Conservation (phyloP, 176 grass and related monocot species). For the Hsuehochloa calcarea region DNA sequence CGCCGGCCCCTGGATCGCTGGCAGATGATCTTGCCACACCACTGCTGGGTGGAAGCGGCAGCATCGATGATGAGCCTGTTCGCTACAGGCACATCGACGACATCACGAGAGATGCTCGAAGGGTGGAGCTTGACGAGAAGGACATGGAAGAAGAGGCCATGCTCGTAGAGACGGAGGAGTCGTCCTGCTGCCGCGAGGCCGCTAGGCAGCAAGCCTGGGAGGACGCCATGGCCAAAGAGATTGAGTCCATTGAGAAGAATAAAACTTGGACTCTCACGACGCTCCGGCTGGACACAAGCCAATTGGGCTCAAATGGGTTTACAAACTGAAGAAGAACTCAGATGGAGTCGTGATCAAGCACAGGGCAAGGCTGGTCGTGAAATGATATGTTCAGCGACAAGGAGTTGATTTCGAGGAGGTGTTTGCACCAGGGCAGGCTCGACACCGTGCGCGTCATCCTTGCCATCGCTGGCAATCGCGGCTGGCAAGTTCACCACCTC, state of each 20-base stretch:
- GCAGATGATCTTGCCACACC: accelerated
- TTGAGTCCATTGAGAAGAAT: neutral
- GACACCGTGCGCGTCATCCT: too few species aligned
- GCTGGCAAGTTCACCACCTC: too few species aligned
- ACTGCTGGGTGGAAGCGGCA: accelerated
- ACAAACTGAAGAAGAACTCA: neutral
- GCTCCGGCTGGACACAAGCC: neutral
- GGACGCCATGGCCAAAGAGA: too few species aligned
- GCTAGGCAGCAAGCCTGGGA: too few species aligned
- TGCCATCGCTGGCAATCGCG: too few species aligned
- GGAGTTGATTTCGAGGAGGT: neutral
- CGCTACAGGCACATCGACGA: too few species aligned
- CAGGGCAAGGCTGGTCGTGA: neutral
- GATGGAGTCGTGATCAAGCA: neutral
- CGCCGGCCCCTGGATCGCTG: accelerated
- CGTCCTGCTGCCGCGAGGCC: too few species aligned
- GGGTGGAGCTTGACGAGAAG: too few species aligned
- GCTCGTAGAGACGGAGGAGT: too few species aligned
- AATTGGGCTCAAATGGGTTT: neutral
- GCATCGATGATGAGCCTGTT: accelerated
- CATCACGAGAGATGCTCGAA: too few species aligned
- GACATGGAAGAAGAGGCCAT: too few species aligned
- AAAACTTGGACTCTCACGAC: accelerated
- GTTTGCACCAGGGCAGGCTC: neutral
- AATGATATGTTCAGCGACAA: neutral